Percentiles rank a stretch among this genome's conserved stretches.
Conservation (phyloP, 2,329 filamentous ascomycete species). For the Aureobasidium sp. region DNA sequence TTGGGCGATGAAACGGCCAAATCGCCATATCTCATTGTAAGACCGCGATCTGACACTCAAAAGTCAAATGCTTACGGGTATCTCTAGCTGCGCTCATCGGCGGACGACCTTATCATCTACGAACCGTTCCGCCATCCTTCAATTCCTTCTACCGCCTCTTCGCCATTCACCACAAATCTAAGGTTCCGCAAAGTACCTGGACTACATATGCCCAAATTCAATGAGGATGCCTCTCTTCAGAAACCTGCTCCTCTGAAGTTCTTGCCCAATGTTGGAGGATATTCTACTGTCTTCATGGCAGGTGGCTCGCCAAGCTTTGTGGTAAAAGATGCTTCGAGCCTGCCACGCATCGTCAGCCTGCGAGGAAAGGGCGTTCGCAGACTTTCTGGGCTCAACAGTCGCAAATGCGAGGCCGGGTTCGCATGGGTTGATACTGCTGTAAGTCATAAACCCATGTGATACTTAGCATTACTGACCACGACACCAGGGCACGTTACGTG, state of each 20-base stretch:
- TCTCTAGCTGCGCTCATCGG: constrained; percentile 63
- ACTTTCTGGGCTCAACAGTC: constrained; percentile 69
- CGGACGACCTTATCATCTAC: constrained; percentile 81
- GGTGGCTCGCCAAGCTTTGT: constrained; percentile 75
- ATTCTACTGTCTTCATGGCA: constrained; percentile 74
- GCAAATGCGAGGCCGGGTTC: constrained; percentile 72
- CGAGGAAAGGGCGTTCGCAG: constrained; percentile 61
- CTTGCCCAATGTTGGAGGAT: constrained; percentile 63
- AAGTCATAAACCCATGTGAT: constrained; percentile 15
- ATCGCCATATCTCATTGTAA: constrained; percentile 74
- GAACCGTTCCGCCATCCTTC: constrained; percentile 59
- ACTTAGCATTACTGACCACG: constrained; percentile 18
- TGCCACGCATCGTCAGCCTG: constrained; percentile 58
- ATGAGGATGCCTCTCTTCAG: constrained; percentile 41
- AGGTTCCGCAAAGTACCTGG: constrained; percentile 73
- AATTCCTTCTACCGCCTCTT: constrained; percentile 29
- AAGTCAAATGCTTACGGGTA: constrained; percentile 12
- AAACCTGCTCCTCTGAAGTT: constrained; percentile 49
- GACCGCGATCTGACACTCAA: constrained; percentile 25
- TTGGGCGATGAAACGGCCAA: constrained; percentile 67
- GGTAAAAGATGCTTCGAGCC: constrained; percentile 70
- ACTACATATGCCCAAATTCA: constrained; percentile 54
- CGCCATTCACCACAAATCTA: constrained; percentile 50
- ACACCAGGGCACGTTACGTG: constrained; percentile 58
- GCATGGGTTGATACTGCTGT: constrained; percentile 65